A percentile compares a stretch with the other conserved stretches of the same genome.
Evolutionary conservation across 2,329 filamentous ascomycete species (phyloP).

Genomic region (Mollisiaceae sp.): DNA sequence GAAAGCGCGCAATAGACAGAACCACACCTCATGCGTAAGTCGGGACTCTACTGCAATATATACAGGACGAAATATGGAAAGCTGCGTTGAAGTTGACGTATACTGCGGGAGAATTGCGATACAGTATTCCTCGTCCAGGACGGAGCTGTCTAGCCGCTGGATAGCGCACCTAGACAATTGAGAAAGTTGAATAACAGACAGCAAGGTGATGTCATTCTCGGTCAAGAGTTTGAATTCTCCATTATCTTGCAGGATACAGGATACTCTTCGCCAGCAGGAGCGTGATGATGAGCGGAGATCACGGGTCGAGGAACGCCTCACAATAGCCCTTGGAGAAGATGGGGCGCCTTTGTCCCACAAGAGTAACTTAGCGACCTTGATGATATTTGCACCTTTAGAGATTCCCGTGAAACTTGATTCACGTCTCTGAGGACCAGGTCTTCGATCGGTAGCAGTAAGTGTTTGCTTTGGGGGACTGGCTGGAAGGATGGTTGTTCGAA

Average conservation of each 20-base stretch:
- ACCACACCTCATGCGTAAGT: constrained; percentile 96
- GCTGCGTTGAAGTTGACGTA: constrained; percentile 71
- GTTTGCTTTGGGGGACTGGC: constrained; percentile 30
- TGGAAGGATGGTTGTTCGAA: constrained; percentile 54
- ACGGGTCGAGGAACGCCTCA: constrained; percentile 57
- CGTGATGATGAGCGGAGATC: constrained; percentile 59
- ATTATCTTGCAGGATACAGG: constrained; percentile 92
- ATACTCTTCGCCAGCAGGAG: constrained; percentile 80
- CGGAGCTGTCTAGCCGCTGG: constrained; percentile 87
- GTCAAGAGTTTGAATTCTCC: constrained; percentile 91
- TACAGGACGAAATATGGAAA: constrained; percentile 83
- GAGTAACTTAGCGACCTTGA: constrained; percentile 91
- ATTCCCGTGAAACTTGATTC: constrained; percentile 59
- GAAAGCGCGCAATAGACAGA: constrained; percentile 88
- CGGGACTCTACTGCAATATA: constrained; percentile 87
- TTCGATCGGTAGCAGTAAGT: constrained; percentile 33
- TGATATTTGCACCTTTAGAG: constrained; percentile 82
- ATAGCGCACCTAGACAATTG: constrained; percentile 89
- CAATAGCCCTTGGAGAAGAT: constrained; percentile 56
- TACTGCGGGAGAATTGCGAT: constrained; percentile 97
- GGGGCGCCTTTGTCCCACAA: constrained; percentile 83
- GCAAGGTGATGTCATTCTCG: constrained; percentile 79
- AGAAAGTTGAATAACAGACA: constrained; percentile 85
- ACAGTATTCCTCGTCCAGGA: constrained; percentile 91
- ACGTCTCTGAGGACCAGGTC: constrained; percentile 44